phyloP scores from a whole-genome alignment of 768 basidiomycete genomes.

The Suillus bovinus region DNA sequence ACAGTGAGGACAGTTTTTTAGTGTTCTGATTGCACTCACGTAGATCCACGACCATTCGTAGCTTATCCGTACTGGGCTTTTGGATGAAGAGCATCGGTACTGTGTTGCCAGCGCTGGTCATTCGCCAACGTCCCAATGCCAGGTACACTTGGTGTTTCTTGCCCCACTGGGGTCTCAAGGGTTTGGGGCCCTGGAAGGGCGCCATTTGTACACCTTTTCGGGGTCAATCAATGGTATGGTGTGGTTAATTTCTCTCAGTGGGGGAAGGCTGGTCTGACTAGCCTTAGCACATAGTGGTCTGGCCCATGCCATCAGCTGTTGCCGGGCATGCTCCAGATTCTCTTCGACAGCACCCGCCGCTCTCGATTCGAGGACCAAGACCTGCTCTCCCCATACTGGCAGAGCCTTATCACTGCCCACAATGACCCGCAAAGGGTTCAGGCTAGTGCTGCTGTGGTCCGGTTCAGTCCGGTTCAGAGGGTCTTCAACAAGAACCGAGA shows the following conservation, averaged over 20 bases:
- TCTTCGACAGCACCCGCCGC: too few relatives aligned
- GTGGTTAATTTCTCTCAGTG: slow-evolving; percentile 41
- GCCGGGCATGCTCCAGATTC: too few relatives aligned
- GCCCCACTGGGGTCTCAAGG: not conserved
- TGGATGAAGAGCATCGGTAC: slow-evolving; percentile 8
- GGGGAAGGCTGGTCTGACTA: slow-evolving; percentile 29
- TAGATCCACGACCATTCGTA: slow-evolving; percentile 38
- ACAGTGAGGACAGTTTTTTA: slow-evolving; percentile 37
- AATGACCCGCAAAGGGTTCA: too few relatives aligned
- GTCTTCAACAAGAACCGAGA: too few relatives aligned
- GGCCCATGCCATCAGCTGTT: not conserved
- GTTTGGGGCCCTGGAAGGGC: not conserved
- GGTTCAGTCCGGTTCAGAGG: too few relatives aligned
- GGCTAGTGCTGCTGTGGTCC: too few relatives aligned
- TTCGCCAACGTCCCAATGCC: slow-evolving; percentile 39
- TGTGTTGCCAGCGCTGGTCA: slow-evolving; percentile 13
- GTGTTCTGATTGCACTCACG: slow-evolving; percentile 43
- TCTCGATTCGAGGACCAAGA: too few relatives aligned
- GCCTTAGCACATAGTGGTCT: not conserved
- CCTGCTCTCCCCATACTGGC: too few relatives aligned
- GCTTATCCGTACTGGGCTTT: slow-evolving; percentile 28
- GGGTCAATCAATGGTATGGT: slow-evolving; percentile 39
- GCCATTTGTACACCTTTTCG: not conserved
- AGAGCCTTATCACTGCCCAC: too few relatives aligned
- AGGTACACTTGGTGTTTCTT: slow-evolving; percentile 21